Evolutionary conservation across 148 eudicot species (phyloP), one percentile per base, ranked within the genome.

Genomic region (Nepenthes gracilis): DNA sequence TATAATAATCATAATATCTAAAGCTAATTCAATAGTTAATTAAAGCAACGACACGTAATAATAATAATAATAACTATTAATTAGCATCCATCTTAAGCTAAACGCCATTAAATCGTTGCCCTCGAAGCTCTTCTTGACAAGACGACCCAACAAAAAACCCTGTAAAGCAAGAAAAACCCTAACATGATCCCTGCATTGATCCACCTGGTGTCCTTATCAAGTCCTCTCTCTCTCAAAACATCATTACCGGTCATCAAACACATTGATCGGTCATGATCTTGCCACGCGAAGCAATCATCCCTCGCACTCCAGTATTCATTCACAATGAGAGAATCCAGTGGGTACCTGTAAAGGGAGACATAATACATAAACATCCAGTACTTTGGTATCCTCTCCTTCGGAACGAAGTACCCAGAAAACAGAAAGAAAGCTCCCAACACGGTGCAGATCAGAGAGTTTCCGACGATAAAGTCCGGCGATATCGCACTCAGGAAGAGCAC

Each of bases 321-420:
- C 2, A 81, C 71, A 9, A 92, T 74, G 67, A 88, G 64, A 12
- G 83, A 74, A 55, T 92, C 98, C 67, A 92, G 74, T 5, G 96
- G 94, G 64, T 92, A 92, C 70, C 94, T 75, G 67, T 88, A 92
- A 9, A 92, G 74, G 1, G 96, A 88, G 1, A 88, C 80, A 65
- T 92, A 92, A 77, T 92, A 92, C 98, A 92, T 92, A 76, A 92
- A 85, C 4, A 82, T 48, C 98, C 98, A 92, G 67, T 92, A 92
- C 45, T 85, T 88, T 1, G 98, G 98, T 13, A 92, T 88, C 48
- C 38, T 67, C 51, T 92, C 87, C 64, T 82, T 88, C 5, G 98
- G 98, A 40, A 92, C 88, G 64, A 92, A 92, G 59, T 92, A 92
- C 12, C 98, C 96, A 0, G 96, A 88, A 54, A 92, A 92, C 57